These are phyloP conservation scores for Aspergillus cristatus DNA, from an alignment of 495 filamentous ascomycete genomes.

Conservation along the genomic window DNA sequence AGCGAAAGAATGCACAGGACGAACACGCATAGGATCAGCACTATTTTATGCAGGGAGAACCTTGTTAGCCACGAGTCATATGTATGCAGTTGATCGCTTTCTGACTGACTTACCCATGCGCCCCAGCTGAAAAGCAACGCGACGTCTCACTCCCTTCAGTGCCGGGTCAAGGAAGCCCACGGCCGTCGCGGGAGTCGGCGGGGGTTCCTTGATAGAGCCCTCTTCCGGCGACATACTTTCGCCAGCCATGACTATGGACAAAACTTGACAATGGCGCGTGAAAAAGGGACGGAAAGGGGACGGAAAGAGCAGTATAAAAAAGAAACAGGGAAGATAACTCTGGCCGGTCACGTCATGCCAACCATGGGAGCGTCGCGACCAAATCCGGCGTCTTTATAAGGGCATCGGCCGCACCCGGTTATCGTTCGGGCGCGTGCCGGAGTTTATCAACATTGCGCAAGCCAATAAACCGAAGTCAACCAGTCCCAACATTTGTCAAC, in stretches of 20 bases:
- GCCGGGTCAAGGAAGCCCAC: constrained; percentile 45
- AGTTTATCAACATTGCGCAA: too few relatives aligned
- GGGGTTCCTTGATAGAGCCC: neutral
- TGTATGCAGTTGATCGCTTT: neutral
- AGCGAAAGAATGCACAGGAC: constrained; percentile 47
- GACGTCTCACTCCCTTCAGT: constrained; percentile 35
- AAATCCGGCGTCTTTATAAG: too few relatives aligned
- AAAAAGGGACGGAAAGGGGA: neutral
- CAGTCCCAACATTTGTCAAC: too few relatives aligned
- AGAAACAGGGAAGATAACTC: too few relatives aligned
- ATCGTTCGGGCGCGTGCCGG: too few relatives aligned
- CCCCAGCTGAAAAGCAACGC: constrained; percentile 30
- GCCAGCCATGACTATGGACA: too few relatives aligned
- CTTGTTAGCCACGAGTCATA: too few relatives aligned
- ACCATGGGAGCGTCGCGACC: too few relatives aligned
- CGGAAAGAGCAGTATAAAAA: neutral
- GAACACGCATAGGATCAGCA: constrained; percentile 43
- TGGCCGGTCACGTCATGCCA: too few relatives aligned
- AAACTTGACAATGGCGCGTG: too few relatives aligned
- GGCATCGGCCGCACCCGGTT: too few relatives aligned
- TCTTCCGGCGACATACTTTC: neutral
- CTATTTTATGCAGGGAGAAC: constrained; percentile 17
- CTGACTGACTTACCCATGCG: constrained; percentile 16
- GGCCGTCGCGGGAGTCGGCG: constrained; percentile 25
- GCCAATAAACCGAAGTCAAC: too few relatives aligned